Evolutionary conservation across 495 filamentous ascomycete genomes (phyloP).

Genomic region (Zalerion maritima): DNA sequence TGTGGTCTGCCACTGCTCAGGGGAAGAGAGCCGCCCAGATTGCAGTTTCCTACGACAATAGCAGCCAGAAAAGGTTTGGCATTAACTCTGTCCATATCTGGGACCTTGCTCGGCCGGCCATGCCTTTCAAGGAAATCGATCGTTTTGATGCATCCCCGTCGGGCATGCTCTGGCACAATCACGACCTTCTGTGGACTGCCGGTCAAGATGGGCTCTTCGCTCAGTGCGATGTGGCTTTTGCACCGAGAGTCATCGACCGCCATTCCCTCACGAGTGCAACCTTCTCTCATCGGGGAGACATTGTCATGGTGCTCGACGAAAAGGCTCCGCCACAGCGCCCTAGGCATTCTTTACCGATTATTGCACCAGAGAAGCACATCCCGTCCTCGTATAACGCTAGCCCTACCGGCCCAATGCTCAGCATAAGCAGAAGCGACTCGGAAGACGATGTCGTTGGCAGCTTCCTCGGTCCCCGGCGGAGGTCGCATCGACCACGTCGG

Average conservation of each 20-base stretch:
- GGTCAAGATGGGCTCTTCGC: constrained; percentile 70
- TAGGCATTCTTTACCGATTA: too few species aligned
- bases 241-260: constrained; percentile 64
- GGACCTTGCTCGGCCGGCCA: constrained; percentile 76
- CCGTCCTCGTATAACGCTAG: constrained; percentile 28
- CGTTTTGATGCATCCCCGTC: constrained; percentile 55
- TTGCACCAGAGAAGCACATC: too few species aligned
- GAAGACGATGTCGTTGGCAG: constrained; percentile 53
- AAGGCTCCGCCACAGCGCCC: constrained; percentile 23
- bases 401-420: constrained; percentile 27
- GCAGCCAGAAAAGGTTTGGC: constrained; percentile 32
- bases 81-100: constrained; percentile 71
- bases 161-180: constrained; percentile 78
- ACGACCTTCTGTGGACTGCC: constrained; percentile 83
- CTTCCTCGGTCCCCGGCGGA: constrained; percentile 37
- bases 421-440: constrained; percentile 47
- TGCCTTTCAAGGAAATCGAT: constrained; percentile 77
- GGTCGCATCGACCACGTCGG: constrained; percentile 21
- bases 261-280: constrained; percentile 46
- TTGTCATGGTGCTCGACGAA: constrained; percentile 42
- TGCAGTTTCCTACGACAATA: constrained; percentile 37
- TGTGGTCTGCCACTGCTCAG: constrained; percentile 51
- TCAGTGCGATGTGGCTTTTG: constrained; percentile 77
- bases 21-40: constrained; percentile 45
- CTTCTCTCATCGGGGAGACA: constrained; percentile 45